Conservation (phyloP, 2,329 filamentous ascomycete genomes). For the Penicillium sp. region DNA sequence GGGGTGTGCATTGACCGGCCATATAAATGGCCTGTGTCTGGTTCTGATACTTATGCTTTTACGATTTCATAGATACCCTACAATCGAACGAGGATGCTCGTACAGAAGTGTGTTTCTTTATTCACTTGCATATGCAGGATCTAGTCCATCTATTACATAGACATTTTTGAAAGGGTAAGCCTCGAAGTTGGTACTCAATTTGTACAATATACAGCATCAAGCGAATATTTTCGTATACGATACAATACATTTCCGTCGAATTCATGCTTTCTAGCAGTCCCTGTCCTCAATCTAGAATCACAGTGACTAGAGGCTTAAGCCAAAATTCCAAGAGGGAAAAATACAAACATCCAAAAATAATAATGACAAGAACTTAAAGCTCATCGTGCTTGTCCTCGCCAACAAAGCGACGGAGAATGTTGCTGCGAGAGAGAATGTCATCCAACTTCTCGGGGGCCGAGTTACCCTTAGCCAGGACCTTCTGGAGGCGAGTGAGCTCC, state of each 20-base stretch:
- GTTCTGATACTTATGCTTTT: neutral
- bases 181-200: neutral
- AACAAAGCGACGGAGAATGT: slow-evolving; percentile 78
- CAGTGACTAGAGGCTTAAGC: neutral
- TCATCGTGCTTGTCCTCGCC: slow-evolving; percentile 64
- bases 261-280: neutral
- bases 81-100: slow-evolving; percentile 1
- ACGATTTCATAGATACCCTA: slow-evolving; percentile 22
- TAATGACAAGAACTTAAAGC: slow-evolving; percentile 51
- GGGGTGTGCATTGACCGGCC: neutral
- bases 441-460: slow-evolving; percentile 83
- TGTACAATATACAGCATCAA: slow-evolving; percentile 11
- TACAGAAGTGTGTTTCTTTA: neutral
- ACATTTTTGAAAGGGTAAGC: neutral
- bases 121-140: neutral
- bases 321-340: slow-evolving; percentile 17
- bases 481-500: slow-evolving; percentile 76
- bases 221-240: slow-evolving; percentile 3
- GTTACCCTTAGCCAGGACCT: slow-evolving; percentile 80
- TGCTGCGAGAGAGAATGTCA: slow-evolving; percentile 80
- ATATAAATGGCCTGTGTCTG: neutral
- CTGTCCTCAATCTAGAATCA: neutral
- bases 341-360: slow-evolving; percentile 14
- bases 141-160: neutral
- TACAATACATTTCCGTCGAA: neutral